A percentile compares a stretch with the other conserved stretches of the same genome.
Evolutionary conservation across 768 basidiomycete genomes (phyloP).

Genomic region (Amanita fuliginea): DNA sequence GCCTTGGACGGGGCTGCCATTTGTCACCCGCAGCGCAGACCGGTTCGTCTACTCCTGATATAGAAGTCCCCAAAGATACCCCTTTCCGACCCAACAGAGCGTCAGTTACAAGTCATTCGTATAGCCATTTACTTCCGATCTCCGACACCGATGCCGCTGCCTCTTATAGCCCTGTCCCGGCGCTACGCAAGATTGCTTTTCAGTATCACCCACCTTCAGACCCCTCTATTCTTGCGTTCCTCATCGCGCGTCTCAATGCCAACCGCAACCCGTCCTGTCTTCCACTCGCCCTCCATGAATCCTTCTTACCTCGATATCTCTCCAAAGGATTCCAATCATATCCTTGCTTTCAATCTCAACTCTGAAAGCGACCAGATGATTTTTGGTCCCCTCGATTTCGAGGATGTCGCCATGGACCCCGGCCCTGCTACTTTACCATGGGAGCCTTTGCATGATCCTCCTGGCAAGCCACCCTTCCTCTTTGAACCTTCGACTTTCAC

Average conservation of each 20-base stretch:
- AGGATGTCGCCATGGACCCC: conserved; percentile 24
- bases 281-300: conserved; percentile 17
- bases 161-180: conserved; percentile 27
- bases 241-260: conserved; percentile 32
- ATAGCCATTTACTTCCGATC: conserved; percentile 13
- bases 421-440: conserved; percentile 20
- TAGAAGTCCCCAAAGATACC: conserved; percentile 9
- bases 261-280: conserved; percentile 22
- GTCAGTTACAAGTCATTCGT: conserved; percentile 29
- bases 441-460: conserved; percentile 26
- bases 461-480: conserved; percentile 30
- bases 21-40: not conserved
- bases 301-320: conserved; percentile 7
- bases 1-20: not conserved
- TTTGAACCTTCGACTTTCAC: conserved; percentile 14
- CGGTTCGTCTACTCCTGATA: conserved; percentile 3
- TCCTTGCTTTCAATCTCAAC: conserved; percentile 22
- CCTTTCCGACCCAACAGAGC: conserved; percentile 12
- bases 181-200: conserved; percentile 16
- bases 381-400: conserved; percentile 50
- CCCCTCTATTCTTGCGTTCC: conserved; percentile 17
- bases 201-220: conserved; percentile 18
- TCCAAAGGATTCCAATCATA: conserved; percentile 18
- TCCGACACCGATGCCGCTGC: conserved; percentile 15
- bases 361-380: conserved; percentile 39